Evolutionary conservation across 352 stramenopile species (phyloP), one percentile per base, ranked within the genome.

Genomic region (Globisporangium camurandrum): DNA sequence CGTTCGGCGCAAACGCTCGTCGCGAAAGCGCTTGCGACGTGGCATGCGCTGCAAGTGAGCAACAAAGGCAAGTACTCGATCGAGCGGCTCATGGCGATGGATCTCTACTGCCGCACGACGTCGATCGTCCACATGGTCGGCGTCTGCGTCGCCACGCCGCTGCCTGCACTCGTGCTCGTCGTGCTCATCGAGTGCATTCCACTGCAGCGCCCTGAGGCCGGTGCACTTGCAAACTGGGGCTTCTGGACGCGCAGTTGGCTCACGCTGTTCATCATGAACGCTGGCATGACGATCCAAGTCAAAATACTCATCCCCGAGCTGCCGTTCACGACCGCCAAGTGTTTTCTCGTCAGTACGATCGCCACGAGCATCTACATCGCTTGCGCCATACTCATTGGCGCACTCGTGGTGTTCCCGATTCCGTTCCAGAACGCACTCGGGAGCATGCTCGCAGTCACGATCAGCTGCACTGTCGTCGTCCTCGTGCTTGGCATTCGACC

Each of bases 1-100:
- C n/a, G n/a, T n/a, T n/a, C n/a, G n/a, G n/a, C n/a, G n/a, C n/a
- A n/a, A n/a, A n/a, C n/a, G n/a, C n/a, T n/a, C n/a, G n/a, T n/a
- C n/a, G n/a, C n/a, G n/a, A n/a, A n/a, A n/a, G n/a, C n/a, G 24
- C 36, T 53, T 8, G 17, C 3, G 23, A 10, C 33, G 9, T 53
- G 47, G 47, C 38, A 17, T 4, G 40, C 19, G 14, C 26, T 55
- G 4, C 57, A 78, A 38, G 41, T 75, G 31, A 70, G 56, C n/a
- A 51, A 56, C 26, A 56, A 46, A 16, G 57, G 57, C 28, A 60
- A 62, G 37, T 78, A 79, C 46, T 73, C 68, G 23, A 50, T 73
- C 42, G 65, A 73, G 50, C 49, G 62, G 4, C 33, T 75, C 11
- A 42, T 73, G 44, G 51, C 56, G 11, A 58, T 78, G 11, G 44